Conservation (phyloP, 768 basidiomycete genomes). For the Lentinula guzmanii region DNA sequence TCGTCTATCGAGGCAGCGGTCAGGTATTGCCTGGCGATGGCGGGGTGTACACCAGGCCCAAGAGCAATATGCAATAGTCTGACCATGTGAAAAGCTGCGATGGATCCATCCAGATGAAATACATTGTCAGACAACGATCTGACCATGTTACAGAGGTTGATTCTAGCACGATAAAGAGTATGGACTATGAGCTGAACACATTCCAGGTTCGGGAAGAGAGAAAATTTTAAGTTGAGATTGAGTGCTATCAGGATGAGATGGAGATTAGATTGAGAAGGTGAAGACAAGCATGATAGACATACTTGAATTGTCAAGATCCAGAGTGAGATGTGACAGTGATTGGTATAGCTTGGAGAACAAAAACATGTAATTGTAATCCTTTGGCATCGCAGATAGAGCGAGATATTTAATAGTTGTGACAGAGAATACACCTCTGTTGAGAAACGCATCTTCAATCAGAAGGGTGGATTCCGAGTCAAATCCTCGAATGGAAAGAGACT, state of each 20-base stretch:
- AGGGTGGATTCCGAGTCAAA: background rate
- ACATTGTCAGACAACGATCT: background rate
- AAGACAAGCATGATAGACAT: background rate
- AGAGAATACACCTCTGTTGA: background rate
- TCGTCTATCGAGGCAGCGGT: too few species aligned
- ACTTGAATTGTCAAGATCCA: background rate
- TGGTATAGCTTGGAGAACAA: background rate
- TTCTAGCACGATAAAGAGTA: background rate
- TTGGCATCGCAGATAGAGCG: background rate
- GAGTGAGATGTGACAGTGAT: background rate
- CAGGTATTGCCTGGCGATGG: too few species aligned
- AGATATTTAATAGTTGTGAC: background rate
- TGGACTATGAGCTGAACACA: background rate
- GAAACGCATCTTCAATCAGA: background rate
- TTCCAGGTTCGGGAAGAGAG: background rate
- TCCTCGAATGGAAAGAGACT: background rate
- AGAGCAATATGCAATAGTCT: background rate
- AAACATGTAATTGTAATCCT: background rate
- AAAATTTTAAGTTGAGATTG: background rate
- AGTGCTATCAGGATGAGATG: background rate
- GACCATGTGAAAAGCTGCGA: background rate
- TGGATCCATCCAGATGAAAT: background rate
- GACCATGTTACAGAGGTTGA: background rate
- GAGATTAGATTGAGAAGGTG: background rate
- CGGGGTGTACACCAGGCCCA: too few species aligned